Conservation (phyloP, 495 filamentous ascomycete genomes). For the Podospora fimiseda region DNA sequence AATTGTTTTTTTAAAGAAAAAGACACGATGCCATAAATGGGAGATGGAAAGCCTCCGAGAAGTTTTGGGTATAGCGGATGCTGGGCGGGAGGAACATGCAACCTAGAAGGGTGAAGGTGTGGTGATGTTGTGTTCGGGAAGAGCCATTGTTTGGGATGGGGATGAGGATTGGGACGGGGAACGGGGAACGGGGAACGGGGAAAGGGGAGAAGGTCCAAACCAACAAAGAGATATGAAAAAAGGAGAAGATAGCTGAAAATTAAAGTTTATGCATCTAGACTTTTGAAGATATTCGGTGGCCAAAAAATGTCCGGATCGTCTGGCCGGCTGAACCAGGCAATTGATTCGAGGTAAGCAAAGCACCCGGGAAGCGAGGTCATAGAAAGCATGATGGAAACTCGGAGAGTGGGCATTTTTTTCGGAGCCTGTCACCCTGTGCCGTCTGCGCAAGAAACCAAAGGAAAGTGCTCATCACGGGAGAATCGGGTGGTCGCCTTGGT, state of each 20-base stretch:
- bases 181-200: no score
- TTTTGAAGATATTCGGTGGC: no score
- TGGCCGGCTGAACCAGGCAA: background rate
- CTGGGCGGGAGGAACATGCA: background rate
- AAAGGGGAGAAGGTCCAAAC: background rate
- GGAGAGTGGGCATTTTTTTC: background rate
- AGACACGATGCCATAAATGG: constrained; percentile 9
- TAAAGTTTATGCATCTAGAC: background rate
- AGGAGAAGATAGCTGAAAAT: background rate
- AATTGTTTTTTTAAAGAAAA: background rate
- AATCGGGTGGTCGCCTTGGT: background rate
- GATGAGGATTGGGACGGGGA: no score
- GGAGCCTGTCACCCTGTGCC: constrained; percentile 1
- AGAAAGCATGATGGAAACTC: background rate
- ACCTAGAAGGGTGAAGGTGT: background rate
- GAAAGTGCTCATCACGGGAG: constrained; percentile 2
- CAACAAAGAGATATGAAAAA: background rate
- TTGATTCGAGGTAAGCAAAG: constrained; percentile 1
- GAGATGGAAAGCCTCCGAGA: constrained; percentile 5
- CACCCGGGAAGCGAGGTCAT: constrained; percentile 1
- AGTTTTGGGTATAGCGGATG: constrained; percentile 13
- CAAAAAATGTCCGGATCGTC: background rate
- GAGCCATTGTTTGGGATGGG: background rate
- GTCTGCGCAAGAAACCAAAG: background rate
- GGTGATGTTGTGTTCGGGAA: background rate